Evolutionary conservation across 2,329 filamentous ascomycete genomes (phyloP), one percentile per base, ranked within the genome.

Genomic region (Cercospora janseana): DNA sequence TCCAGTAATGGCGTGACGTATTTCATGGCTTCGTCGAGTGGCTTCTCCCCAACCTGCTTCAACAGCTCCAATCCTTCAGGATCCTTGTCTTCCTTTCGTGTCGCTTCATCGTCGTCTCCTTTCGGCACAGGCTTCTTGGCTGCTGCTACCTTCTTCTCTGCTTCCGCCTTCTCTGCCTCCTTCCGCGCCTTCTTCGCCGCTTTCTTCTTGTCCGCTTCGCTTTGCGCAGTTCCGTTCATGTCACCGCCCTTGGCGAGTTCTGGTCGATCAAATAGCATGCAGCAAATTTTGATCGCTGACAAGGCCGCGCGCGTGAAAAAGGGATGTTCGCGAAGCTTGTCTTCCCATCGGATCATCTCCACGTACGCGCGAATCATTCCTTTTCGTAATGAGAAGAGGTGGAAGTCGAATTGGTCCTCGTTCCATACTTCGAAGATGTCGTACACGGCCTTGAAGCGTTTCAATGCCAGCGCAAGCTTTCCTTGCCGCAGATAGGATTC

Each of bases 341-440:
- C 91, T 68, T 97, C 92, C 94, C 93, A 98, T 61, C 87, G 82
- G 38, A 98, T 79, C 89, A 98, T 95, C 62, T 96, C 91, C 31
- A 98, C 77, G 66, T 98, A 98, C 1, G 93, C 88, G 49, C 92
- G 80, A 54, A 97, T 88, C 76, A 95, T 92, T 10, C 94, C 94
- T 71, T 97, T 98, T 15, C 93, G 80, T n/a, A 98, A 76, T 15
- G 90, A 96, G 71, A 98, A 98, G 68, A 83, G 89, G 76, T 98
- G 94, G 76, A 98, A 98, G 69, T 98, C 93, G 63, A 97, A 96
- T 66, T 98, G 93, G 63, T 98, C 93, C 68, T 98, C 94, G 66
- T 95, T 87, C 93, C 93, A 98, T 15, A 89, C 83, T 59, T 97
- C 92, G 64, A 98, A 98, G 59, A 98, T 94, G 70, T 88, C 89